Conservation (phyloP, 345 rosid genomes). For the Pelargonium nanum region DNA sequence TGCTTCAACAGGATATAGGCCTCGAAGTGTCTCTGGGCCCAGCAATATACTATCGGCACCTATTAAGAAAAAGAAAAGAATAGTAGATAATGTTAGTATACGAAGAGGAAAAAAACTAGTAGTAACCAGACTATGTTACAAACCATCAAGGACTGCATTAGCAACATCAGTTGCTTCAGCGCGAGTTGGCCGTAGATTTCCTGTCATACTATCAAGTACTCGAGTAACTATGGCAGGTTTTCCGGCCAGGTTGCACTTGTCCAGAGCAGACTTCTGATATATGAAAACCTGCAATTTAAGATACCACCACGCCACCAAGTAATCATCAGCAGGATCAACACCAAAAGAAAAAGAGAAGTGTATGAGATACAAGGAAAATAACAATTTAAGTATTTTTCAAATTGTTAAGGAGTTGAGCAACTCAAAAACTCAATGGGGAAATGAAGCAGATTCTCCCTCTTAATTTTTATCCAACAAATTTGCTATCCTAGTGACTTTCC, state of each 20-base stretch:
- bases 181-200: slow-evolving; percentile 20
- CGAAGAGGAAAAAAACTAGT: slow-evolving; percentile 1
- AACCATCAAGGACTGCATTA: slow-evolving; percentile 25
- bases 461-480: too few relatives aligned
- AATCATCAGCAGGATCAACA: too few relatives aligned
- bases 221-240: slow-evolving; percentile 20
- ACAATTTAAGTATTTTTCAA: too few relatives aligned
- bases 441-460: too few relatives aligned
- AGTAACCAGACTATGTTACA: neutral
- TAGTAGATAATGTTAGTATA: neutral
- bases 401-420: too few relatives aligned
- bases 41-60: slow-evolving; percentile 20
- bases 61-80: neutral
- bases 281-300: slow-evolving; percentile 15
- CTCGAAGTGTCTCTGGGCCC: slow-evolving; percentile 21
- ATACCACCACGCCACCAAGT: neutral
- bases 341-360: too few relatives aligned
- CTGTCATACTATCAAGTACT: slow-evolving; percentile 23
- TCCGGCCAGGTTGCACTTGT: slow-evolving; percentile 17
- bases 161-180: slow-evolving; percentile 27
- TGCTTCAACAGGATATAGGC: slow-evolving; percentile 20
- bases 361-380: too few relatives aligned
- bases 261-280: slow-evolving; percentile 15
- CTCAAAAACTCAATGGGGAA: neutral
- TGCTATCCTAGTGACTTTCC: too few relatives aligned